Conservation (phyloP, 2,329 filamentous ascomycete species). For the Xylariomycetidae sp. region DNA sequence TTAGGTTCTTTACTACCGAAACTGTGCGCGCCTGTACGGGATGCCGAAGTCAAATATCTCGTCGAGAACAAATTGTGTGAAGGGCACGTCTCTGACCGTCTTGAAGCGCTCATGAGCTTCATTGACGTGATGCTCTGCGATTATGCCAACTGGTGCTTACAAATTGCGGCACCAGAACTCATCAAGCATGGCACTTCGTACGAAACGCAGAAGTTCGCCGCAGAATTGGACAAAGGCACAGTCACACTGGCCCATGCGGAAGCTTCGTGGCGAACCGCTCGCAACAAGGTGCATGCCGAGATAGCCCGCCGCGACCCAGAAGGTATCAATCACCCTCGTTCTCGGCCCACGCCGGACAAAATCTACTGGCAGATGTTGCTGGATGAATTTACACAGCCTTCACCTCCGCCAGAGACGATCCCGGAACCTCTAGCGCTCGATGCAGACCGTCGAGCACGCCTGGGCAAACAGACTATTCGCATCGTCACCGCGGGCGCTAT, state of each 20-base stretch:
- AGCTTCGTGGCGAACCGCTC: conserved; percentile 61
- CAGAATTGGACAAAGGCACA: conserved; percentile 54
- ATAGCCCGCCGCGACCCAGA: conserved; percentile 65
- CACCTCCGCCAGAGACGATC: conserved; percentile 48
- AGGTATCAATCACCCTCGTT: conserved; percentile 55
- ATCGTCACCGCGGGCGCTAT: conserved; percentile 72
- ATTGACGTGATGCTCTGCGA: conserved; percentile 76
- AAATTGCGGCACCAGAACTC: conserved; percentile 65
- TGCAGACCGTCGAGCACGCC: conserved; percentile 53
- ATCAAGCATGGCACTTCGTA: conserved; percentile 68
- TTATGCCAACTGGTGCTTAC: conserved; percentile 76
- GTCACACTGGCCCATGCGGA: conserved; percentile 57
- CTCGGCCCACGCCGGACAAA: conserved; percentile 61
- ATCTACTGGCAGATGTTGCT: conserved; percentile 74
- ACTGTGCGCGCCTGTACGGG: conserved; percentile 76
- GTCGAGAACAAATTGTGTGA: conserved; percentile 56
- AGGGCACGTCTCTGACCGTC: conserved; percentile 67
- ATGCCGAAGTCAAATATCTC: conserved; percentile 67
- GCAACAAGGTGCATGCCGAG: conserved; percentile 61
- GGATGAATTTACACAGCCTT: conserved; percentile 67
- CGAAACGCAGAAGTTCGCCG: conserved; percentile 67
- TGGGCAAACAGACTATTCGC: conserved; percentile 53
- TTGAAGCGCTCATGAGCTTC: conserved; percentile 70
- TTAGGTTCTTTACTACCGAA: conserved; percentile 73
- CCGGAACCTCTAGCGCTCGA: conserved; percentile 75